Evolutionary conservation across 176 grass and related monocot genomes (phyloP).

Genomic region (Carex cristatella): DNA sequence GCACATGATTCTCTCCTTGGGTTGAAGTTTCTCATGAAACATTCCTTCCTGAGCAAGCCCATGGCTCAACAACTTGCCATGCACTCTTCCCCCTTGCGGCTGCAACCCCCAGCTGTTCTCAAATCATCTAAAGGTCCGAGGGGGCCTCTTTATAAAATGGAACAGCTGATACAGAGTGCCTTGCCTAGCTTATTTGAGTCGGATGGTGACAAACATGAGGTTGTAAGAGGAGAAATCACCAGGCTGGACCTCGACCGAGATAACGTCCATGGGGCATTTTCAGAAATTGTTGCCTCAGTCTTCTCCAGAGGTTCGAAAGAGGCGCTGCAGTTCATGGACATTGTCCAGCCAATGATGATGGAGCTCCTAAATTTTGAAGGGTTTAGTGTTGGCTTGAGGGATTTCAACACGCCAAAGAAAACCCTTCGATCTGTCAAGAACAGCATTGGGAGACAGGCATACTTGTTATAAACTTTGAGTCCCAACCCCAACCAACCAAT

Average conservation of each 20-base stretch:
- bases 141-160: constrained; percentile 43
- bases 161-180: constrained; percentile 68
- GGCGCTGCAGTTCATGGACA: constrained; percentile 62
- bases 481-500: constrained; percentile 39
- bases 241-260: constrained; percentile 58
- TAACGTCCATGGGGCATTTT: constrained; percentile 44
- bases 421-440: constrained; percentile 41
- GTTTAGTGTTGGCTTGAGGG: constrained; percentile 73
- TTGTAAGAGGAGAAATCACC: constrained; percentile 41
- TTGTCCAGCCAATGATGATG: constrained; percentile 80
- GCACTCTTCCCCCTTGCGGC: constrained; percentile 36
- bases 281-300: constrained; percentile 53
- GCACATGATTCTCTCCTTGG: constrained; percentile 62
- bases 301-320: constrained; percentile 55
- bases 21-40: constrained; percentile 38
- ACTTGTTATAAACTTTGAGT: constrained; percentile 40
- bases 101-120: constrained; percentile 51
- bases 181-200: constrained; percentile 48
- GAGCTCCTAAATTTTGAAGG: constrained; percentile 67
- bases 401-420: constrained; percentile 61
- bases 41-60: constrained; percentile 43
- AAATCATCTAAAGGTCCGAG: constrained; percentile 24
- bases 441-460: constrained; percentile 45
- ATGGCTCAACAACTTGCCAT: constrained; percentile 65
- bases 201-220: constrained; percentile 38